A percentile compares a stretch with the other conserved stretches of the same genome.
Conservation (phyloP, 2,329 filamentous ascomycete genomes). For the Plenodomus tracheiphilus region DNA sequence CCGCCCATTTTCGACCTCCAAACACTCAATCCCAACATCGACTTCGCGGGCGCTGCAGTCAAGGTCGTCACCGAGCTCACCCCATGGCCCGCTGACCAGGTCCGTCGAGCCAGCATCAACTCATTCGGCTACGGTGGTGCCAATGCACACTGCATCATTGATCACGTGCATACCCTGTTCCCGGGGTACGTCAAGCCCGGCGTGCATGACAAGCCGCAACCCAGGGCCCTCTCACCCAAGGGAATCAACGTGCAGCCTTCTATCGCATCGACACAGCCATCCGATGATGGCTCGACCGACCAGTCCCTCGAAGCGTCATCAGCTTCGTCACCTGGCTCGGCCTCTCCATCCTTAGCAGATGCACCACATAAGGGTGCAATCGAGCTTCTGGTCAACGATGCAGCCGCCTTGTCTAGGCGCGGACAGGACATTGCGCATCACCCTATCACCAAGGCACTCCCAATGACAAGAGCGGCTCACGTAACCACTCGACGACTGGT, state of each 20-base stretch:
- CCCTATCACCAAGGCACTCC: no score
- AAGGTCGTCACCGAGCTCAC: slow-evolving; percentile 4
- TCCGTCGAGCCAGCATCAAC: slow-evolving; percentile 10
- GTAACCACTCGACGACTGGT: background rate
- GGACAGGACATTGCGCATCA: background rate
- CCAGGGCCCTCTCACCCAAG: no score
- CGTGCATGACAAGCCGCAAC: no score
- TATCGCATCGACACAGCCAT: no score
- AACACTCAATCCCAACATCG: background rate
- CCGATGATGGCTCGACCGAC: no score
- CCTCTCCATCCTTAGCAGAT: no score
- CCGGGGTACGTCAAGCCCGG: background rate
- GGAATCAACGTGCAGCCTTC: no score
- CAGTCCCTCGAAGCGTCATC: no score
- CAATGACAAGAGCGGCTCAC: background rate
- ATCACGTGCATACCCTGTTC: slow-evolving; percentile 30
- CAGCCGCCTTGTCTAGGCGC: no score
- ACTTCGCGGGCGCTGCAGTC: background rate
- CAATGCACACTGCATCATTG: slow-evolving; percentile 30
- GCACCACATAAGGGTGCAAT: no score
- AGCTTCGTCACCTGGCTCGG: no score
- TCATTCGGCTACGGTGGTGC: slow-evolving; percentile 22
- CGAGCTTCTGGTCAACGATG: no score
- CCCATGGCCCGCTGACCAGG: slow-evolving; percentile 9
- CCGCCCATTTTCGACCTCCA: slow-evolving; percentile 22